Evolutionary conservation across 371 early-diverging fungal species (phyloP).

Genomic region (Mucor velutinosus): DNA sequence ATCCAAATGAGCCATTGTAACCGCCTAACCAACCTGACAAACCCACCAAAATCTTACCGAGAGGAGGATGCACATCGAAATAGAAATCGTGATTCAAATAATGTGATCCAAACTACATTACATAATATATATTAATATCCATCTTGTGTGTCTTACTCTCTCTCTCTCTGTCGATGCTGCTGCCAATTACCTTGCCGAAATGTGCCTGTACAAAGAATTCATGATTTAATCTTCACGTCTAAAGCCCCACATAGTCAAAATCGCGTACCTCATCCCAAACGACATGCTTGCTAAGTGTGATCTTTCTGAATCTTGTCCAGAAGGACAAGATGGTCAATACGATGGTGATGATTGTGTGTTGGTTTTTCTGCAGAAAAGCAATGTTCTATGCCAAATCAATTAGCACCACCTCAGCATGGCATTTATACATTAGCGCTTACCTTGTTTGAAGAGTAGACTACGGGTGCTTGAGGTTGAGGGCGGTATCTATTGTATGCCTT

Average conservation of each 20-base stretch:
- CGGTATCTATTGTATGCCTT: conserved; percentile 24
- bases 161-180: not conserved
- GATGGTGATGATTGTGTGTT: conserved; percentile 54
- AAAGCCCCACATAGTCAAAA: not conserved
- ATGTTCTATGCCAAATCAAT: conserved; percentile 30
- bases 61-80: conserved; percentile 99
- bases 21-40: conserved; percentile 89
- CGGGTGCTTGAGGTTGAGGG: conserved; percentile 16
- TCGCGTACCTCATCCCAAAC: conserved; percentile 78
- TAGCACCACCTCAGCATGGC: not conserved
- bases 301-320: conserved; percentile 83
- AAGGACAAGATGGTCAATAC: conserved; percentile 67
- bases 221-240: too few relatives aligned
- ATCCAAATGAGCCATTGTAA: conserved; percentile 90
- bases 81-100: conserved; percentile 95
- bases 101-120: conserved; percentile 85
- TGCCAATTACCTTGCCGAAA: conserved; percentile 75
- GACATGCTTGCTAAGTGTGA: conserved; percentile 73
- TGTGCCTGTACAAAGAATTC: conserved; percentile 62
- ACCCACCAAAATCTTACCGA: conserved; percentile 98
- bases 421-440: conserved; percentile 11
- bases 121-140: not conserved
- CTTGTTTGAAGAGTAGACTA: conserved; percentile 43
- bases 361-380: conserved; percentile 55
- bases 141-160: not conserved